These are phyloP conservation scores for Waltergamsia citrina DNA, from an alignment of 2,329 filamentous ascomycete species.

Conservation along the genomic window DNA sequence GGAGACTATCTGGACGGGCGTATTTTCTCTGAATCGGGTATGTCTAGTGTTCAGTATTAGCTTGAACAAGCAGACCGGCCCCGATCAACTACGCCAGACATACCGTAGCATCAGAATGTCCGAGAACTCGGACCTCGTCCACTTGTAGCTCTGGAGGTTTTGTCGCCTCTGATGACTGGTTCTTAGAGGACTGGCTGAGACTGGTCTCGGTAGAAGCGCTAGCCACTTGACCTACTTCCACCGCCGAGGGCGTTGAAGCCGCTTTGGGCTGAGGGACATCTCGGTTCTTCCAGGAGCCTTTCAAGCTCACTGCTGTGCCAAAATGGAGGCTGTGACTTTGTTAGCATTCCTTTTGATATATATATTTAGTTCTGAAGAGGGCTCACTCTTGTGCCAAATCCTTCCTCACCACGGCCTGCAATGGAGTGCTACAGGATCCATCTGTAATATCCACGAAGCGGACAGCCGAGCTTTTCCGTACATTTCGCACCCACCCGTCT, in stretches of 20 bases:
- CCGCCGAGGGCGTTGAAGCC: neutral
- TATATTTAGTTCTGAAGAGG: neutral
- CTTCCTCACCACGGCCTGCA: constrained; percentile 75
- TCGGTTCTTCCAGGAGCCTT: constrained; percentile 56
- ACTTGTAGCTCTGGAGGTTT: constrained; percentile 60
- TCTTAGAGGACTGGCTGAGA: neutral
- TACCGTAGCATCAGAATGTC: constrained; percentile 71
- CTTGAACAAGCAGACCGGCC: too few relatives aligned
- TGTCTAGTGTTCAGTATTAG: constrained; percentile 41
- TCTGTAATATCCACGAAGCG: constrained; percentile 82
- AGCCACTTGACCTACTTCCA: too few relatives aligned
- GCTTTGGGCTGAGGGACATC: neutral
- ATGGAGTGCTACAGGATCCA: constrained; percentile 67
- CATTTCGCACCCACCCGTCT: constrained; percentile 73
- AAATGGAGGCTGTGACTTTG: constrained; percentile 53
- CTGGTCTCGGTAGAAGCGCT: neutral
- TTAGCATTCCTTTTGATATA: constrained; percentile 1
- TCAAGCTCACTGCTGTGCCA: constrained; percentile 65
- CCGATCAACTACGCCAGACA: too few relatives aligned
- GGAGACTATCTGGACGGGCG: constrained; percentile 79
- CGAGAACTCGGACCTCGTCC: constrained; percentile 58
- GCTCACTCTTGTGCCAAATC: constrained; percentile 63
- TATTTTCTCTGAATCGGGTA: constrained; percentile 97
- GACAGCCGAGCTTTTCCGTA: constrained; percentile 75
- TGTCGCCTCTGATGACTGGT: neutral